These are phyloP conservation scores for Davidsoniella eucalypti DNA, from an alignment of 2,329 filamentous ascomycete genomes.

Conservation along the genomic window DNA sequence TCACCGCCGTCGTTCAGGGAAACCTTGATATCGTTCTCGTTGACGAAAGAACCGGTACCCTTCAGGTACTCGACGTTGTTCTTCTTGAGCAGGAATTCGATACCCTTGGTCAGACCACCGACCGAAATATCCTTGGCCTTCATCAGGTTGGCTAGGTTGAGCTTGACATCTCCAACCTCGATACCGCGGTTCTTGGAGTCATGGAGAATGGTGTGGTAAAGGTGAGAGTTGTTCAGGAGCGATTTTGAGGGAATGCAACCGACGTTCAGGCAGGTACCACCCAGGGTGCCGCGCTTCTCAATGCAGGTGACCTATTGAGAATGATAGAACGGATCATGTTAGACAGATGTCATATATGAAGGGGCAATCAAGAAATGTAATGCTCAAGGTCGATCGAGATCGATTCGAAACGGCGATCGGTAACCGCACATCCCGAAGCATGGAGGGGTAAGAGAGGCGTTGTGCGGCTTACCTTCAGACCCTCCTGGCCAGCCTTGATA, in stretches of 20 bases:
- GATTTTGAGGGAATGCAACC: constrained; percentile 99
- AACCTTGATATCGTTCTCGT: constrained; percentile 84
- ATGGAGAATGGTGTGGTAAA: constrained; percentile 94
- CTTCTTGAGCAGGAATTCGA: constrained; percentile 98
- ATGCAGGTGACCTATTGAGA: constrained; percentile 69
- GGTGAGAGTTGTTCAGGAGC: constrained; percentile 96
- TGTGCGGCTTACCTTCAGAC: constrained; percentile 57
- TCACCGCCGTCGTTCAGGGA: constrained; percentile 83
- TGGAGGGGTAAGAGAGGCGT: neutral
- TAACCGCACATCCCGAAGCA: neutral
- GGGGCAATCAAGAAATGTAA: too few species aligned
- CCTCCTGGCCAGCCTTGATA: constrained; percentile 97
- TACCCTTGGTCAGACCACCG: constrained; percentile 76
- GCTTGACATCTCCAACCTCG: constrained; percentile 90
- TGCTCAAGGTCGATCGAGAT: neutral
- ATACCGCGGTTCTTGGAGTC: constrained; percentile 96
- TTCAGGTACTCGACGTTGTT: constrained; percentile 98
- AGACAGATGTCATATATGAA: too few species aligned
- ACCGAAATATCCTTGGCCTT: constrained; percentile 96
- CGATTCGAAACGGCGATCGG: constrained; percentile 7
- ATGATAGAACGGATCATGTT: constrained; percentile 1
- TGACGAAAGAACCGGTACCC: constrained; percentile 72
- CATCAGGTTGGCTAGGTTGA: constrained; percentile 93
- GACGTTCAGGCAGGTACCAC: constrained; percentile 95
- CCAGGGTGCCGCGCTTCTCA: constrained; percentile 90